Evolutionary conservation across 257 asterid species (phyloP), one percentile per base, ranked within the genome.

Genomic region (Paraleonurus japonicus): DNA sequence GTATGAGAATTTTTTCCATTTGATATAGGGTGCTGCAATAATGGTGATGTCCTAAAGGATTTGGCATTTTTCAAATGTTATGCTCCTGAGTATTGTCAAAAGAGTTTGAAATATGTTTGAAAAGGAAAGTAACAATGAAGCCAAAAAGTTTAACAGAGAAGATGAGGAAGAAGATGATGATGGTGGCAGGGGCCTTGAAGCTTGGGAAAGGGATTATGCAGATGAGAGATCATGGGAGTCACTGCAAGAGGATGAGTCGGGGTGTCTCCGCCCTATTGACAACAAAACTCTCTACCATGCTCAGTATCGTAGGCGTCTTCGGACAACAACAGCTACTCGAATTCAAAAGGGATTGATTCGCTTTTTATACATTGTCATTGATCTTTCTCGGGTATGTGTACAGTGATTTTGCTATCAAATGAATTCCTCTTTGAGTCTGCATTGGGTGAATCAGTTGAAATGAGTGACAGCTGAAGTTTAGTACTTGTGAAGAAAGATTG

Each of bases 151-250:
- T 67, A 85, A 79, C 69, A 80, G 89, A 50, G 88, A 76, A 69
- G 97, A 89, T 43, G 99, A 92, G 61, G 94, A 87, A 13, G 96
- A 92, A 2, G 97, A 88, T 16, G 97, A 91, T 23, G 96, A 47
- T 11, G 82, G 75, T 19, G 87, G 80, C 17, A 78, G 81, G 83
- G 96, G 87, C 1, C 89, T 39, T 23, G 96, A 89, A 51, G 98
- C 96, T 1, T 92, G 99, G 99, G 99, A 92, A 81, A 87, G 96
- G 77, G 43, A 86, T 61, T 95, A 95, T 67, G 90, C 95, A 1
- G 99, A 95, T 68, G 99, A 95, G 74, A 79, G 99, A 61, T 95
- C 98, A 2, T 95, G 99, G 98, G 99, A 95, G 79, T 88, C 98
- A 75, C 81, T 95, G 41, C 99, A 95, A 74, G 99, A 95, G 84